Evolutionary conservation across 768 basidiomycete genomes (phyloP).

Genomic region (Lactifluus piperatus): DNA sequence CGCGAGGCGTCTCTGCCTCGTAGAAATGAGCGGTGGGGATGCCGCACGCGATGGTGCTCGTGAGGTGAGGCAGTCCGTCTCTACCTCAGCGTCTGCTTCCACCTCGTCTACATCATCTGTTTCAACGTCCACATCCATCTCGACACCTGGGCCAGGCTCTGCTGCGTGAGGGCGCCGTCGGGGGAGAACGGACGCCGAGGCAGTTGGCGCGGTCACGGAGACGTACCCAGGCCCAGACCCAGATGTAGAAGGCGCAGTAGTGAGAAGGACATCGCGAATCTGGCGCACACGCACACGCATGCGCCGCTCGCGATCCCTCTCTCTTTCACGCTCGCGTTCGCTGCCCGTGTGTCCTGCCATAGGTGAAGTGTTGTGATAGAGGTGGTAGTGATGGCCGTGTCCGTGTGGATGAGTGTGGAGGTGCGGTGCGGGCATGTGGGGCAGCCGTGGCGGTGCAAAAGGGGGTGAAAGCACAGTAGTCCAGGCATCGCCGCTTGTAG

Average conservation of each 20-base stretch:
- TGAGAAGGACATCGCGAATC: slow-evolving; percentile 4
- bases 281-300: slow-evolving; percentile 9
- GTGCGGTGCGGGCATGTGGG: slow-evolving; percentile 1
- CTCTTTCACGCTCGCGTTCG: background rate
- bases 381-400: slow-evolving; percentile 13
- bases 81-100: slow-evolving; percentile 40
- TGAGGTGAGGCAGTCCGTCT: slow-evolving; percentile 47
- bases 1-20: slow-evolving; percentile 2
- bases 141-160: slow-evolving; percentile 19
- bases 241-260: background rate
- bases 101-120: slow-evolving; percentile 21
- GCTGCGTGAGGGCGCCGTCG: background rate
- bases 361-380: background rate
- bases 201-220: background rate
- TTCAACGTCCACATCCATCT: slow-evolving; percentile 28
- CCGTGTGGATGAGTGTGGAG: slow-evolving; percentile 6
- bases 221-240: background rate
- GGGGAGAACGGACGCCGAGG: background rate
- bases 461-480: background rate
- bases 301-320: slow-evolving; percentile 1
- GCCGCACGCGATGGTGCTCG: slow-evolving; percentile 36
- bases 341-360: background rate
- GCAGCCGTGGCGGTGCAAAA: background rate
- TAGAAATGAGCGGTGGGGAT: slow-evolving; percentile 33
- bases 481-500: background rate